These are phyloP conservation scores for Suillus hirtellus DNA, from an alignment of 768 basidiomycete species.

Conservation along the genomic window DNA sequence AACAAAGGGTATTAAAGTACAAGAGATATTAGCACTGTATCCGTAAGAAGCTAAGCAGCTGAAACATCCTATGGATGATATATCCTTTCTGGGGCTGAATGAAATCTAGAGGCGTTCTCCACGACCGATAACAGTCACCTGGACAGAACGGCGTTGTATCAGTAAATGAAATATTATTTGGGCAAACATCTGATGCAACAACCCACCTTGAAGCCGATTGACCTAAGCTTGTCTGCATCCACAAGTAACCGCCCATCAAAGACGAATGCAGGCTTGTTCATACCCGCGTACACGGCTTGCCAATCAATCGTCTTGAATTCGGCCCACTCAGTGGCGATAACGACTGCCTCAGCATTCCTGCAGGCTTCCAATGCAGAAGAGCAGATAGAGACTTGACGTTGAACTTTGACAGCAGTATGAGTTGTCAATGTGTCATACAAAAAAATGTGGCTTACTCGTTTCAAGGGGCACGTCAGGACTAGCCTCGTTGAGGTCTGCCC, in stretches of 20 bases:
- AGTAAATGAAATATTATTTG: constrained; percentile 7
- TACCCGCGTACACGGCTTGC: constrained; percentile 77
- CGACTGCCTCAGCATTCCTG: constrained; percentile 86
- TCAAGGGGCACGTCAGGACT: constrained; percentile 64
- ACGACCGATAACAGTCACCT: constrained; percentile 65
- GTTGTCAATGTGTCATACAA: constrained; percentile 3
- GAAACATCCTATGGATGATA: constrained; percentile 12
- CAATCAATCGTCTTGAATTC: constrained; percentile 95
- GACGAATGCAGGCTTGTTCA: constrained; percentile 99
- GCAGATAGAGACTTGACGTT: constrained; percentile 84
- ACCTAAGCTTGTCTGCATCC: constrained; percentile 72
- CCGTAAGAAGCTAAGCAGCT: neutral
- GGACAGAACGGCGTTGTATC: constrained; percentile 10
- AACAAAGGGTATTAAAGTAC: neutral
- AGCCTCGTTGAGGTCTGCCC: constrained; percentile 73
- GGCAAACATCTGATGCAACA: neutral
- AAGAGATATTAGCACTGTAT: neutral
- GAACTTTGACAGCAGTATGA: constrained; percentile 48
- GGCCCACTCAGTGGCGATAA: constrained; percentile 97
- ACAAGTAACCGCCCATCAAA: constrained; percentile 92
- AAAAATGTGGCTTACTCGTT: constrained; percentile 50
- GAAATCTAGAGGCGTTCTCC: constrained; percentile 40
- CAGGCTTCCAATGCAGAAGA: constrained; percentile 84
- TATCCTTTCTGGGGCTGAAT: constrained; percentile 10
- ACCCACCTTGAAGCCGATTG: constrained; percentile 86